Base-by-base conservation (phyloP, 2,329 filamentous ascomycete species). In the Alternaria viburni region DNA sequence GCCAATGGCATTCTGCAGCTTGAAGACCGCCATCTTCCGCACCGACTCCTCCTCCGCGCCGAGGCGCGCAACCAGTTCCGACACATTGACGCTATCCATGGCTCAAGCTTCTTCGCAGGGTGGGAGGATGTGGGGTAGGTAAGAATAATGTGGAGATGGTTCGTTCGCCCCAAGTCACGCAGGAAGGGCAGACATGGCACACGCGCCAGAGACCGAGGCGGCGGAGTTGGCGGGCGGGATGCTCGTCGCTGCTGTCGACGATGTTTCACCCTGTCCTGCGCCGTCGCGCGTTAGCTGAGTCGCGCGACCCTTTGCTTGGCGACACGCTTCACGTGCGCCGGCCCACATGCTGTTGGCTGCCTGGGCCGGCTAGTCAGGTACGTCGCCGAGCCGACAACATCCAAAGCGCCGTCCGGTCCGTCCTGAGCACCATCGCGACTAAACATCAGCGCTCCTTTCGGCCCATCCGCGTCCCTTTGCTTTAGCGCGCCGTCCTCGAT, bases 11-110 rank as follows among this genome's bases (percentile, higher is more conserved):
- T 88, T 91, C 82, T 99, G 96, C 69, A 99, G 89, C 83, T 97
- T 97, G 87, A 99, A 99, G 65, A 96, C 96, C 64, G 96, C 96
- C 93, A 98, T 97, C 82, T 99, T 99, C 76, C 94, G 93, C 71
- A 93, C 90, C 60, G 93, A 94, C 85, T 99, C 96, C 82, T 97
- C 87, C 60, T 88, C 86, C 70, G 86, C 87, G 47, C 85, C 83
- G 62, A 90, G 81, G 56, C 87, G 84, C 66, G 85, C 83, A 63
- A 90, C 86, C 69, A 89, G 81, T 69, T 88, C 86, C 51, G 85
- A 80, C 64, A 89, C 81, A 74, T 86, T 85, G 74, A 85, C 79
- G 74, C 80, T 84, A 61, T 87, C 86, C 86, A 88, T 87, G 64
- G 64, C 58, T 64, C 49, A 56, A 51, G 51, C 52, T 28, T 41